These are phyloP conservation scores for Heracleum sosnowskyi DNA, from an alignment of 129 eudicot species.

Conservation along the genomic window DNA sequence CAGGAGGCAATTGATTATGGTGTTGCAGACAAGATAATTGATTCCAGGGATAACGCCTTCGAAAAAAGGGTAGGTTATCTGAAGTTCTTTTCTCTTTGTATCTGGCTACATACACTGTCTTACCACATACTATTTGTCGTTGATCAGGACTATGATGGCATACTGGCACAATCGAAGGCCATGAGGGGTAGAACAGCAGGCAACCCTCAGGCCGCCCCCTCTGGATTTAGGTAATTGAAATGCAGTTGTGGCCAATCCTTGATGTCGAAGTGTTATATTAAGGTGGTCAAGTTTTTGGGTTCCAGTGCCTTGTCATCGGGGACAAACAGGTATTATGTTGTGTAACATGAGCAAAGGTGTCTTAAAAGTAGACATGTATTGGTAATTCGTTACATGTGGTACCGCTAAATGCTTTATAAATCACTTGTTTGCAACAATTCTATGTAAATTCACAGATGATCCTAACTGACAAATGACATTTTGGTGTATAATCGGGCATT, in stretches of 20 bases:
- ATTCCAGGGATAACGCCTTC: constrained; percentile 40
- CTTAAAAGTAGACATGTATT: neutral
- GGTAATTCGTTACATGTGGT: neutral
- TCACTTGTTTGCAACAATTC: neutral
- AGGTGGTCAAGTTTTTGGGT: neutral
- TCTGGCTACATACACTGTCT: neutral
- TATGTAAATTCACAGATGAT: neutral
- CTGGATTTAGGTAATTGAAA: constrained; percentile 41
- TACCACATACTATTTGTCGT: neutral
- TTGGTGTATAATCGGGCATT: neutral
- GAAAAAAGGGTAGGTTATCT: constrained; percentile 44
- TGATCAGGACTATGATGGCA: constrained; percentile 51
- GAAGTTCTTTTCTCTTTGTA: neutral
- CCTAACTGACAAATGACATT: neutral
- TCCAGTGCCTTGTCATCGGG: neutral
- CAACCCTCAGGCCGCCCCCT: constrained; percentile 57
- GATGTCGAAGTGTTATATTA: neutral
- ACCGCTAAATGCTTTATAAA: neutral
- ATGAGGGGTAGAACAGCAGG: constrained; percentile 45
- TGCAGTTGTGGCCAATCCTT: neutral
- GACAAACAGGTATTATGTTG: neutral
- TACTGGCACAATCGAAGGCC: constrained; percentile 56
- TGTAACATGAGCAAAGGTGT: neutral
- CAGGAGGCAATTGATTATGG: constrained; percentile 83
- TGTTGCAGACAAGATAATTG: constrained; percentile 68